Conservation (phyloP, 2,329 filamentous ascomycete genomes). For the Orbilia brochopaga region DNA sequence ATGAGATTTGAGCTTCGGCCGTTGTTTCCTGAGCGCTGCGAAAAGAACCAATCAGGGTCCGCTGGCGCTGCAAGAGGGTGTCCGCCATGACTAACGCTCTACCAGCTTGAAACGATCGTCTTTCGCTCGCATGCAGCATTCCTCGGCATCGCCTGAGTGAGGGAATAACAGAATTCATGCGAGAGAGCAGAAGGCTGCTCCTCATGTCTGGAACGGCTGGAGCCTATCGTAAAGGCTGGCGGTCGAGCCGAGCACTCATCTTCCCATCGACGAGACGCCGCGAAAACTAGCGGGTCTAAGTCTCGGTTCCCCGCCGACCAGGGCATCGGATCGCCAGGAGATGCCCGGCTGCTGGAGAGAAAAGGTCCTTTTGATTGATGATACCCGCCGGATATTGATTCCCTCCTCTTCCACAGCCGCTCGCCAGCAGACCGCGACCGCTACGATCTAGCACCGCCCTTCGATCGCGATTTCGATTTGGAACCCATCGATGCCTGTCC, state of each 20-base stretch:
- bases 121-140: conserved; percentile 19
- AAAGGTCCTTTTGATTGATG: conserved; percentile 36
- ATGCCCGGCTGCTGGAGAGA: background rate
- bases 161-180: conserved; percentile 28
- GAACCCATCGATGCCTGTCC: background rate
- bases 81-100: conserved; percentile 13
- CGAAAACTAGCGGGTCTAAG: conserved; percentile 25
- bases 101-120: conserved; percentile 29
- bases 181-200: conserved; percentile 6
- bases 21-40: conserved; percentile 8
- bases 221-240: conserved; percentile 16
- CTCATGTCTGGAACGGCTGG: no score
- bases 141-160: conserved; percentile 9
- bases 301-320: conserved; percentile 28
- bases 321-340: conserved; percentile 28
- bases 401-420: no score
- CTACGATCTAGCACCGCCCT: no score
- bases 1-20: conserved; percentile 1
- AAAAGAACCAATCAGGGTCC: conserved; percentile 25
- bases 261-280: conserved; percentile 1
- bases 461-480: no score
- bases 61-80: conserved; percentile 2
- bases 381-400: no score
- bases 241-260: conserved; percentile 14
- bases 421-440: no score